Conservation (phyloP, 2,329 filamentous ascomycete species). For the Pyricularia pennisetigena region DNA sequence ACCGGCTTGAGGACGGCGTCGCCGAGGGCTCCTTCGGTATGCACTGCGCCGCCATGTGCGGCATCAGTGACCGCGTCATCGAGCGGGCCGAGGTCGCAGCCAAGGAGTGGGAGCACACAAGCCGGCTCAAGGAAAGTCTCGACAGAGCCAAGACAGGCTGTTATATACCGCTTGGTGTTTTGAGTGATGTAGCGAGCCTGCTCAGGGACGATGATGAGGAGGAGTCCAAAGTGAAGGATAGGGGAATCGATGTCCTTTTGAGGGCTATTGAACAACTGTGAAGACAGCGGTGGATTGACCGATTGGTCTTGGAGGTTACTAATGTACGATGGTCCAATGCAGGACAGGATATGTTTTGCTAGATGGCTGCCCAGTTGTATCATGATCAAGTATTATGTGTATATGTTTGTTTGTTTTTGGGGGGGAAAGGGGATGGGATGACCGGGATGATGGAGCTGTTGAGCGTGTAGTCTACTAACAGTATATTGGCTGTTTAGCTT, state of each 20-base stretch:
- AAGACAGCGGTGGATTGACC: conserved; percentile 2
- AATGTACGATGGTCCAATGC: neutral
- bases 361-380: neutral
- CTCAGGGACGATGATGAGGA: conserved; percentile 46
- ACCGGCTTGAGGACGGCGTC: conserved; percentile 86
- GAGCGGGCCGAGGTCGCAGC: conserved; percentile 82
- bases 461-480: neutral
- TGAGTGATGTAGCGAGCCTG: conserved; percentile 79
- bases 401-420: neutral
- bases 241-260: conserved; percentile 48
- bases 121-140: conserved; percentile 76
- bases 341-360: neutral
- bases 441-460: neutral
- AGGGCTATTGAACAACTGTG: conserved; percentile 50
- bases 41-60: conserved; percentile 98
- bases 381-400: neutral
- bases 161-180: conserved; percentile 73
- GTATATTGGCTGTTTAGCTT: neutral
- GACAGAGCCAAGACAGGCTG: conserved; percentile 70
- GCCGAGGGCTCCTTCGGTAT: conserved; percentile 97
- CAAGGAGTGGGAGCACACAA: conserved; percentile 90
- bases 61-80: conserved; percentile 75
- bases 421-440: neutral
- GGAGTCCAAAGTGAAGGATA: conserved; percentile 27
- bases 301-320: neutral